Percentiles rank a stretch among this genome's conserved stretches.
These are phyloP conservation scores for Phlyctochytrium planicorne DNA, from an alignment of 192 early-diverging fungal species.

Conservation along the genomic window DNA sequence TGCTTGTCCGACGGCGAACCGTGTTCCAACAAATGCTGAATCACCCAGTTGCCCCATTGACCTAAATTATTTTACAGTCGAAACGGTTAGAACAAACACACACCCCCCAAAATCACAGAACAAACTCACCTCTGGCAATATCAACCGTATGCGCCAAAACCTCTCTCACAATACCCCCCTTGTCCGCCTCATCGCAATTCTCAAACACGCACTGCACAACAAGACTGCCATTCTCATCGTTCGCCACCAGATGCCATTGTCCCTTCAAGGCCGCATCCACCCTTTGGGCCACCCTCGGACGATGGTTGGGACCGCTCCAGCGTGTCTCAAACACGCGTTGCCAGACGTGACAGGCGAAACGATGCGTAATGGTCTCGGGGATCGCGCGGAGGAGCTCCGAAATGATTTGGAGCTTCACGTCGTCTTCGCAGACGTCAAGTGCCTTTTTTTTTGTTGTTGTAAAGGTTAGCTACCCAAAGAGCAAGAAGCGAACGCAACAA, in stretches of 20 bases:
- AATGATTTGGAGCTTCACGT: slow-evolving; percentile 55
- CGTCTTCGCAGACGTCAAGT: slow-evolving; percentile 64
- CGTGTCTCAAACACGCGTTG: slow-evolving; percentile 75
- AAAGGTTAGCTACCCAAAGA: background rate
- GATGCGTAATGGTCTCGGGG: slow-evolving; percentile 70
- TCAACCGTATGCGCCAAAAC: slow-evolving; percentile 57
- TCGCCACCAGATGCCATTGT: slow-evolving; percentile 65
- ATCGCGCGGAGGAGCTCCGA: slow-evolving; percentile 63
- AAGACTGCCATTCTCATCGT: slow-evolving; percentile 75
- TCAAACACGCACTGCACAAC: slow-evolving; percentile 81
- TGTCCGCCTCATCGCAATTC: slow-evolving; percentile 63
- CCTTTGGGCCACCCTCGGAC: slow-evolving; percentile 50
- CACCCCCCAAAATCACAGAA: background rate
- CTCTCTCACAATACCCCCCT: slow-evolving; percentile 64
- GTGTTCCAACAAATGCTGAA: slow-evolving; percentile 75
- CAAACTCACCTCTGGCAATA: slow-evolving; percentile 56
- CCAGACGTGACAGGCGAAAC: slow-evolving; percentile 80
- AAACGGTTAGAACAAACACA: background rate
- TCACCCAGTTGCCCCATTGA: slow-evolving; percentile 85
- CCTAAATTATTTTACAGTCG: slow-evolving; percentile 28
- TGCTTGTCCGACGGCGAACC: slow-evolving; percentile 53
- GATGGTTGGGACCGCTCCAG: slow-evolving; percentile 39
- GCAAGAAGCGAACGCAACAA: background rate
- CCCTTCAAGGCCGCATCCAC: slow-evolving; percentile 59
- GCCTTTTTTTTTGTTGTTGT: slow-evolving; percentile 43